Evolutionary conservation across 371 early-diverging fungal species (phyloP).

Genomic region (Blastocladiella emersonii): DNA sequence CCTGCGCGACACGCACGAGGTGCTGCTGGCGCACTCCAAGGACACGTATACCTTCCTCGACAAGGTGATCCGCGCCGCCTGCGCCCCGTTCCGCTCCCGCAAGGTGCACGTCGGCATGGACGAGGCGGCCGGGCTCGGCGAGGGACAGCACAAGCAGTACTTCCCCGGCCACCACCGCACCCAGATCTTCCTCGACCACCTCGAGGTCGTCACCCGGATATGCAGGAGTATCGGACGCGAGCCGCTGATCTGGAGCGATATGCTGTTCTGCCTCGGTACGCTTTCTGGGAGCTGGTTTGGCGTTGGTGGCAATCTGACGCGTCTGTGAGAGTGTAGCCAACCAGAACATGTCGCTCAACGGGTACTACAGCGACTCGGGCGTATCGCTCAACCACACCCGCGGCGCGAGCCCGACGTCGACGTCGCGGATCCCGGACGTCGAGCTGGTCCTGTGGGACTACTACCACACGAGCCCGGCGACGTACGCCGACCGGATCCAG

Average conservation of each 20-base stretch:
- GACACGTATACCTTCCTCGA: constrained; percentile 66
- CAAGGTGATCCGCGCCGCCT: constrained; percentile 47
- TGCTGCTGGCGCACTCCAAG: constrained; percentile 48
- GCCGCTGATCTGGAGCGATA: constrained; percentile 82
- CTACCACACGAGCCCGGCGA: constrained; percentile 54
- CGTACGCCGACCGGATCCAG: constrained; percentile 55
- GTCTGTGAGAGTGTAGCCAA: no score
- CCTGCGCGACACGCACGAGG: constrained; percentile 66
- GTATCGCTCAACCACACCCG: constrained; percentile 19
- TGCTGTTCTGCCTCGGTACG: constrained; percentile 46
- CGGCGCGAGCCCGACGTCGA: constrained; percentile 6
- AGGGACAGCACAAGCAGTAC: constrained; percentile 59
- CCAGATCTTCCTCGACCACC: constrained; percentile 58
- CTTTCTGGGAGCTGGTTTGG: no score
- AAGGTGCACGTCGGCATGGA: constrained; percentile 79
- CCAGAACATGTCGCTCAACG: no score
- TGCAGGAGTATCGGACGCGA: constrained; percentile 42
- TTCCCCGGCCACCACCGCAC: constrained; percentile 59
- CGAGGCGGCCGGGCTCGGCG: constrained; percentile 45
- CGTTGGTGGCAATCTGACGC: no score
- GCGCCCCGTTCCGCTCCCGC: constrained; percentile 53
- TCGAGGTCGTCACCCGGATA: constrained; percentile 52
- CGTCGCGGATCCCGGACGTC: constrained; percentile 46
- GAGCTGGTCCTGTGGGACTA: constrained; percentile 82
- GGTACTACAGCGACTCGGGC: no score